Percentiles rank a stretch among this genome's conserved stretches.
phyloP scores from a whole-genome alignment of 495 filamentous ascomycete species.

The Annulohypoxylon stygium region DNA sequence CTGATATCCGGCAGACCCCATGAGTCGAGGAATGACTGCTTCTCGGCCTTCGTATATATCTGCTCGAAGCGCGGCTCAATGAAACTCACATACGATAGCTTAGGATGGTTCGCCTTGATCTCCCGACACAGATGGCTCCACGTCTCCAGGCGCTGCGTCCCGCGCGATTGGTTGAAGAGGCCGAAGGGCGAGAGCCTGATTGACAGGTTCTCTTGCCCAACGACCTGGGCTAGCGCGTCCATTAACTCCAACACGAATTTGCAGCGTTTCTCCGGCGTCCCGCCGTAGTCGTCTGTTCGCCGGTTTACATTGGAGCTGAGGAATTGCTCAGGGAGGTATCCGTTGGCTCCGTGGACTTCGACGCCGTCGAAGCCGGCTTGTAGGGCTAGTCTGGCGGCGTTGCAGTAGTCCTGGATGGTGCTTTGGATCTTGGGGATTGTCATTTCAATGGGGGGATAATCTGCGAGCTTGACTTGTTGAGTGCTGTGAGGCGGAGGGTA shows the following conservation, averaged over 20 bases:
- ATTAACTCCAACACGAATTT: slow-evolving; percentile 13
- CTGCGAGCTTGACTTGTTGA: neutral
- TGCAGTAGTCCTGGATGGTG: slow-evolving; percentile 18
- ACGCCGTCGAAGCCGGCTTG: slow-evolving; percentile 7
- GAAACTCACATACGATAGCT: slow-evolving; percentile 11
- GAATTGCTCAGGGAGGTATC: slow-evolving; percentile 18
- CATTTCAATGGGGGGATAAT: slow-evolving; percentile 3
- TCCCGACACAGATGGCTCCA: slow-evolving; percentile 5
- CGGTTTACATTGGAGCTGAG: slow-evolving; percentile 15
- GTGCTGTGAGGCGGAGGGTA: slow-evolving; percentile 12
- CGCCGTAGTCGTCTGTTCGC: slow-evolving; percentile 17
- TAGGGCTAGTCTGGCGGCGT: neutral
- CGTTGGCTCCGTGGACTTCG: slow-evolving; percentile 10
- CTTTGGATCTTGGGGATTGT: slow-evolving; percentile 14
- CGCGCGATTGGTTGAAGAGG: slow-evolving; percentile 5
- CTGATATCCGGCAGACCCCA: slow-evolving; percentile 2
- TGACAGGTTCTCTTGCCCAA: slow-evolving; percentile 6
- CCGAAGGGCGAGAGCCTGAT: slow-evolving; percentile 19
- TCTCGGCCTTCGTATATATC: slow-evolving; percentile 8
- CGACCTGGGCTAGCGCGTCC: neutral
- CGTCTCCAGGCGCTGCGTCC: slow-evolving; percentile 6
- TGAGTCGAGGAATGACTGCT: slow-evolving; percentile 13
- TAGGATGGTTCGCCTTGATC: slow-evolving; percentile 9
- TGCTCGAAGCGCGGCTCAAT: slow-evolving; percentile 18
- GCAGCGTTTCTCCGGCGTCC: slow-evolving; percentile 11